A percentile compares a stretch with the other conserved stretches of the same genome.
These are phyloP conservation scores for Talaromyces sp. DNA, from an alignment of 2,329 filamentous ascomycete species.

Conservation along the genomic window DNA sequence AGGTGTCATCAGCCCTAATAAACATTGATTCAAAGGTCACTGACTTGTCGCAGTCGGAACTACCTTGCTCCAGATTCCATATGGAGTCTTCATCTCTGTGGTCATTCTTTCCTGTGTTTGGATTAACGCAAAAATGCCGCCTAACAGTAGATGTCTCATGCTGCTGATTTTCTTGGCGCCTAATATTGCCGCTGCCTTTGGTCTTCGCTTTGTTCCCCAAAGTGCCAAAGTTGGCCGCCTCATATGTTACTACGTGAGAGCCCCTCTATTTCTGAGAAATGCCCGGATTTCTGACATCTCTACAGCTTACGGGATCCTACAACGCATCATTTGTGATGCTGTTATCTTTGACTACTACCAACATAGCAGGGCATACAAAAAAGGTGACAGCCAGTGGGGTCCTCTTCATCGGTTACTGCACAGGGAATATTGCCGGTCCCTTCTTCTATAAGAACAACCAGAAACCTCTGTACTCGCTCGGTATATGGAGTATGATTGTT, in stretches of 20 bases:
- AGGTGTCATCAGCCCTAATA: no score
- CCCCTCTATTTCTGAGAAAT: no score
- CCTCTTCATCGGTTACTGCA: constrained; percentile 57
- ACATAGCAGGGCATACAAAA: constrained; percentile 55
- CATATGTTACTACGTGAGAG: constrained; percentile 50
- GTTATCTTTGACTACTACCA: constrained; percentile 41
- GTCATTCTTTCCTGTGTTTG: constrained; percentile 48
- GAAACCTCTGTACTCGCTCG: constrained; percentile 46
- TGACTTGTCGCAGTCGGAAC: constrained; percentile 36
- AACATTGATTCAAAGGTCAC: neutral
- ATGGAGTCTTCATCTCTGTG: constrained; percentile 47
- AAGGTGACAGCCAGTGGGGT: constrained; percentile 62
- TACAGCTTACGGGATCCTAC: constrained; percentile 47
- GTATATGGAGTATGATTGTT: constrained; percentile 56
- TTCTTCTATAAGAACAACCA: constrained; percentile 60
- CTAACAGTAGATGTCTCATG: constrained; percentile 49
- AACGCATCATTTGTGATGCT: constrained; percentile 53
- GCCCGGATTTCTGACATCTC: no score
- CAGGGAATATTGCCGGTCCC: constrained; percentile 58
- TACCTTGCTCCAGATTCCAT: constrained; percentile 51
- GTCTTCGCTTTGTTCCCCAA: constrained; percentile 51
- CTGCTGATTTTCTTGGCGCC: constrained; percentile 54
- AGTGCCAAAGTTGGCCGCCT: constrained; percentile 51
- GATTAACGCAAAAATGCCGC: constrained; percentile 43
- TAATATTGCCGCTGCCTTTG: constrained; percentile 56